Evolutionary conservation across 345 rosid genomes (phyloP), one percentile per base, ranked within the genome.

Genomic region (Populus alba): DNA sequence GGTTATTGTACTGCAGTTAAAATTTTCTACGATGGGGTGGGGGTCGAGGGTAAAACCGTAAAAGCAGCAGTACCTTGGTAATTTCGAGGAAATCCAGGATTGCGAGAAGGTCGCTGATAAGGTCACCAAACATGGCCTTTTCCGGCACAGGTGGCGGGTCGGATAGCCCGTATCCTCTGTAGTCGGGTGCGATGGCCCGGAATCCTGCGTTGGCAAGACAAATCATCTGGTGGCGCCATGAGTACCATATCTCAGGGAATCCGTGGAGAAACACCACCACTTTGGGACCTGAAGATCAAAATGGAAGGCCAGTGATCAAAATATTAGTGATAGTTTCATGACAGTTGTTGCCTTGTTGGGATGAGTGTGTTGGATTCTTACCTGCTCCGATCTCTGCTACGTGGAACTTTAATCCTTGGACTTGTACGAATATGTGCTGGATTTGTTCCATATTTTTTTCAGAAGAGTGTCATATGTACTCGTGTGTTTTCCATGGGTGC

Each of bases 231-330:
- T 88, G 80, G 27, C 90, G 87, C 92, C 90, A 88, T 0, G 90
- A 80, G 86, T 89, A 91, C 92, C 92, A 91, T 78, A 87, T 86
- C 84, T 91, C 90, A 13, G 91, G 94, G 79, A 91, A 89, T 20
- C 92, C 91, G 9, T 91, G 90, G 72, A 91, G 75, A 87, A 88
- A 87, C 29, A 89, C 57, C n/a, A 88, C 87, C 73, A 68, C 86
- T 45, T 84, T 70, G 6, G 75, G 45, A 62, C 89, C 89, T 85
- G 80, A 29, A 23, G 35, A 25, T 18, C 3, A 29, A 45, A 27
- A 66, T 61, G 5, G n/a, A 69, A 4, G 35, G 33, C 22, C 13
- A 20, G 27, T 22, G 39, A 63, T 59, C 63, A 38, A 25, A 12
- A 61, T 27, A 3, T 38, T 73, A 5, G 80, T 47, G 12, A 68